These are phyloP conservation scores for Kazachstania africana DNA, from an alignment of 805 yeast species.

Conservation along the genomic window DNA sequence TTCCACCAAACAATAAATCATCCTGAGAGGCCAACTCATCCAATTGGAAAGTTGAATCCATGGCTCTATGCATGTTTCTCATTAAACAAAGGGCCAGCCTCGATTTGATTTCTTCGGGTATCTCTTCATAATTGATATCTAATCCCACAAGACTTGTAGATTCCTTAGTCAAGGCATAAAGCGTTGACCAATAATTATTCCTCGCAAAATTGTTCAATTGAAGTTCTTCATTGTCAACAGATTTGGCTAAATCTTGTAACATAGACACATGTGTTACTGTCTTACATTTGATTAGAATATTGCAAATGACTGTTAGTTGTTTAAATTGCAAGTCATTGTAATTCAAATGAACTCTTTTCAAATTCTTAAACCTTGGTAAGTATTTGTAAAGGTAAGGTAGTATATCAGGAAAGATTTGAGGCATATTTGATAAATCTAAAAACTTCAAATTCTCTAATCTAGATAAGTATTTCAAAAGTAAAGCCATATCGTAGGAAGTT, in stretches of 20 bases:
- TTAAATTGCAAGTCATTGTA: slow-evolving; percentile 47
- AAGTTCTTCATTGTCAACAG: neutral
- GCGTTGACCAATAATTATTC: slow-evolving; percentile 47
- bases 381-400: slow-evolving; percentile 46
- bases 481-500: slow-evolving; percentile 39
- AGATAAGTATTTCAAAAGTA: slow-evolving; percentile 39
- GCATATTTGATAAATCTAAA: slow-evolving; percentile 63
- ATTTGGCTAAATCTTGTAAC: slow-evolving; percentile 32
- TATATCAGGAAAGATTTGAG: slow-evolving; percentile 52
- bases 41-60: slow-evolving; percentile 26
- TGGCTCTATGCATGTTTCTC: slow-evolving; percentile 65
- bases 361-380: slow-evolving; percentile 53
- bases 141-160: slow-evolving; percentile 52
- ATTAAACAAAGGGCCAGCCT: slow-evolving; percentile 69
- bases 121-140: slow-evolving; percentile 51
- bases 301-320: slow-evolving; percentile 48
- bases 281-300: slow-evolving; percentile 62
- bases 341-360: slow-evolving; percentile 62
- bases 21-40: slow-evolving; percentile 31
- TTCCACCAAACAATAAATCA: slow-evolving; percentile 66
- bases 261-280: slow-evolving; percentile 58
- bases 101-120: slow-evolving; percentile 54
- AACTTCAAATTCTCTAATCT: slow-evolving; percentile 49
- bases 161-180: slow-evolving; percentile 55
- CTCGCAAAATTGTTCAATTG: slow-evolving; percentile 28